A percentile compares a stretch with the other conserved stretches of the same genome.
Conservation (phyloP, 176 grass and related monocot genomes). For the Calamus simplicifolius region DNA sequence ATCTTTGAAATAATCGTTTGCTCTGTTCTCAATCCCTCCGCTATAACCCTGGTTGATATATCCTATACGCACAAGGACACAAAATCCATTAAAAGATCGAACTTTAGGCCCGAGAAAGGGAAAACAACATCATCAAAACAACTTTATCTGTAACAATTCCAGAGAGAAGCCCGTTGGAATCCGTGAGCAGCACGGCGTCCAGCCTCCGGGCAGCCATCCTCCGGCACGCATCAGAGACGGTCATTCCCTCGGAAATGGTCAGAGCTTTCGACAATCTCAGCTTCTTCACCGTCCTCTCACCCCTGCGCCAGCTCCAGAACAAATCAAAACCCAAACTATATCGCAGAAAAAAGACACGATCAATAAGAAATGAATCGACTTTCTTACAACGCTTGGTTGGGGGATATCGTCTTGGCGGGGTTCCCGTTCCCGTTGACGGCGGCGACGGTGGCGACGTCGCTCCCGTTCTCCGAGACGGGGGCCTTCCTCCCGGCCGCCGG, state of each 20-base stretch:
- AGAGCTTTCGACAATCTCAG: constrained; percentile 86
- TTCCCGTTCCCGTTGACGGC: constrained; percentile 35
- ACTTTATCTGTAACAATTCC: constrained; percentile 98
- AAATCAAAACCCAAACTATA: constrained; percentile 15
- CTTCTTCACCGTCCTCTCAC: constrained; percentile 95
- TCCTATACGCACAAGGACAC: constrained; percentile 39
- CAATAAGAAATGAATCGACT: not conserved
- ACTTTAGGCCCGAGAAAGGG: not conserved
- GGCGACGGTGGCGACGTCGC: not conserved
- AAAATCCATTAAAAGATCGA: constrained; percentile 1
- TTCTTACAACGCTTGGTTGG: constrained; percentile 36
- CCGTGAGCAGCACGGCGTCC: constrained; percentile 87
- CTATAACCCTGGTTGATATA: constrained; percentile 83
- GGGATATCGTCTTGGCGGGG: constrained; percentile 38
- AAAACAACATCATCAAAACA: not conserved
- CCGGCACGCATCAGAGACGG: constrained; percentile 82
- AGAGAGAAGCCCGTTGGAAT: constrained; percentile 81
- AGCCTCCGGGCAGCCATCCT: constrained; percentile 73
- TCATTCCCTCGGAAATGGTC: constrained; percentile 83
- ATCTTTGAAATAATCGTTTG: constrained; percentile 87
- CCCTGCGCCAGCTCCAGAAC: constrained; percentile 25
- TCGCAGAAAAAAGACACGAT: not conserved
- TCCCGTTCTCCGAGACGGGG: constrained; percentile 20
- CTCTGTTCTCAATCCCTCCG: constrained; percentile 77
- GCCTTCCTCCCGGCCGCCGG: not conserved